A percentile compares a stretch with the other conserved stretches of the same genome.
These are phyloP conservation scores for Saccharomyces hybrid DNA, from an alignment of 1,139 yeast species.

Conservation along the genomic window DNA sequence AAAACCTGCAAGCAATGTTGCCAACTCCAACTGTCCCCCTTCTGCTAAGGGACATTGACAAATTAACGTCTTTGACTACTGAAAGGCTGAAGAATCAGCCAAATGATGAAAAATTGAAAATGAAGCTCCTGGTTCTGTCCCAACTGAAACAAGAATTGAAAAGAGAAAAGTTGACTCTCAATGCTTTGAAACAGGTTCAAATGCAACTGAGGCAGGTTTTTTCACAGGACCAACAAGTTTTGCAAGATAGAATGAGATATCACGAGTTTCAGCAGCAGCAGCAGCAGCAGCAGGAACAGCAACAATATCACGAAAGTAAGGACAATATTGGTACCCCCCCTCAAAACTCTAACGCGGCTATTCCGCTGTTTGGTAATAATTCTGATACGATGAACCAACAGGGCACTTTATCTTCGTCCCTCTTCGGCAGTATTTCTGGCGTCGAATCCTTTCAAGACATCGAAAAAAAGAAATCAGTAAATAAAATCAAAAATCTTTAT, in stretches of 20 bases:
- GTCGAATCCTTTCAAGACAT: slow-evolving; percentile 13
- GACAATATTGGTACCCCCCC: slow-evolving; percentile 2
- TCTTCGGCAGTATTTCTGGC: slow-evolving; percentile 19
- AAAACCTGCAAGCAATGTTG: slow-evolving; percentile 25
- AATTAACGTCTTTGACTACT: slow-evolving; percentile 34
- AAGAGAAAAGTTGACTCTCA: slow-evolving; percentile 34
- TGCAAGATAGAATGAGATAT: slow-evolving; percentile 23
- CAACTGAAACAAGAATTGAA: slow-evolving; percentile 33
- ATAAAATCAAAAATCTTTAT: slow-evolving; percentile 20
- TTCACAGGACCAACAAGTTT: slow-evolving; percentile 30
- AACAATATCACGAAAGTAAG: slow-evolving; percentile 5
- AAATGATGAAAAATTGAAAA: slow-evolving; percentile 34
- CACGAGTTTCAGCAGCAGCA: slow-evolving; percentile 17
- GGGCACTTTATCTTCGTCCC: slow-evolving; percentile 12
- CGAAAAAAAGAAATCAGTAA: slow-evolving; percentile 15
- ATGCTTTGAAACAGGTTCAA: slow-evolving; percentile 37
- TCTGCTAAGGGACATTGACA: slow-evolving; percentile 35
- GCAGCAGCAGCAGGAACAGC: slow-evolving; percentile 18
- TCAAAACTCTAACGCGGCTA: slow-evolving; percentile 10
- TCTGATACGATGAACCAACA: slow-evolving; percentile 1
- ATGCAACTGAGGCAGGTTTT: slow-evolving; percentile 36
- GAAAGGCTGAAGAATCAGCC: slow-evolving; percentile 35
- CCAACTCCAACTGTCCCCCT: slow-evolving; percentile 30
- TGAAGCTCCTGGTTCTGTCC: slow-evolving; percentile 31
- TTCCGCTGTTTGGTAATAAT: slow-evolving; percentile 20